These are phyloP conservation scores for Malus hybrid DNA, from an alignment of 331 rosid genomes.

Conservation along the genomic window DNA sequence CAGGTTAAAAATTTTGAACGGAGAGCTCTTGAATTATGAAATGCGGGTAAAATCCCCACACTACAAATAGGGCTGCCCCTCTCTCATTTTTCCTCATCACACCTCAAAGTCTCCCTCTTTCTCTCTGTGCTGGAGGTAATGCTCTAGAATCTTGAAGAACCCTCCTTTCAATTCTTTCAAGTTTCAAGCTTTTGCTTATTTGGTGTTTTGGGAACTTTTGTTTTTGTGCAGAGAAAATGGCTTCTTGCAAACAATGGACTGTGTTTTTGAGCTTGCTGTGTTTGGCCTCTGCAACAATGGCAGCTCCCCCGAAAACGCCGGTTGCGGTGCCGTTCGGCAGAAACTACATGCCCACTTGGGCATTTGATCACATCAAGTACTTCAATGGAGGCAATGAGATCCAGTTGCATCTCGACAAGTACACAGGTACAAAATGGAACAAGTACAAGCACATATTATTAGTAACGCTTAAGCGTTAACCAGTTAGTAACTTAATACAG, in stretches of 20 bases:
- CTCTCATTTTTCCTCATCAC: background rate
- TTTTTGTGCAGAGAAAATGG: conserved; percentile 29
- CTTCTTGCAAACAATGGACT: conserved; percentile 20
- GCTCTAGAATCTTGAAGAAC: background rate
- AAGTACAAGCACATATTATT: background rate
- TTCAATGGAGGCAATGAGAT: conserved; percentile 66
- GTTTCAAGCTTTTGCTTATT: background rate
- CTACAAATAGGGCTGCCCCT: background rate
- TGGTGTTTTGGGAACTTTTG: background rate
- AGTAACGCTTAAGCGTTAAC: background rate
- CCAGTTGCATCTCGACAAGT: conserved; percentile 72
- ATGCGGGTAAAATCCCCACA: background rate
- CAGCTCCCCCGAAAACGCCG: conserved; percentile 45
- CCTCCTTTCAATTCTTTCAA: background rate
- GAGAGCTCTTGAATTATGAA: background rate
- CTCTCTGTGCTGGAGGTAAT: background rate
- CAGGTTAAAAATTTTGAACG: background rate
- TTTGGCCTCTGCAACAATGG: conserved; percentile 27
- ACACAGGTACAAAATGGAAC: conserved; percentile 38
- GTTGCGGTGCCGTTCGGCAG: conserved; percentile 68
- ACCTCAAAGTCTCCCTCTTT: background rate
- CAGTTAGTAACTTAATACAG: background rate
- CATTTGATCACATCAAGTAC: conserved; percentile 92
- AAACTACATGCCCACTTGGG: conserved; percentile 93
- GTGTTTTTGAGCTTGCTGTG: conserved; percentile 23